Conservation (phyloP, 768 basidiomycete genomes). For the Mycena rosella region DNA sequence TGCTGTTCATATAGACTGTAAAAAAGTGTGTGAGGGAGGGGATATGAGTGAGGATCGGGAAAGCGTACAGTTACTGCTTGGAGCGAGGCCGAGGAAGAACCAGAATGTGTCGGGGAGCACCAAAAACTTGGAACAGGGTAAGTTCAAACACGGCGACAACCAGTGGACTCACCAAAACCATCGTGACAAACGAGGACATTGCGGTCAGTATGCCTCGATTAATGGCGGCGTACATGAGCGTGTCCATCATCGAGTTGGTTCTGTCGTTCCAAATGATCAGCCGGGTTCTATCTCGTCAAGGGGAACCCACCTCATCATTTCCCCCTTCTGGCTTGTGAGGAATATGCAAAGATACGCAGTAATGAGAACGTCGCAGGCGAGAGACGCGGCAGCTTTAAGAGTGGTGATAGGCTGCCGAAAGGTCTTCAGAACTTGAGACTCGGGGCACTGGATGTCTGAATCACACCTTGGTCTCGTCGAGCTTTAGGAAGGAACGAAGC, state of each 20-base stretch:
- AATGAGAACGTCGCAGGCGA: constrained; percentile 30
- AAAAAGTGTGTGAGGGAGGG: neutral
- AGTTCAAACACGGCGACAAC: neutral
- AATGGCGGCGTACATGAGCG: constrained; percentile 30
- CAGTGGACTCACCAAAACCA: constrained; percentile 17
- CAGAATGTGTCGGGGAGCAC: constrained; percentile 34
- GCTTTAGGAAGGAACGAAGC: constrained; percentile 21
- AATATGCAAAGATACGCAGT: constrained; percentile 25
- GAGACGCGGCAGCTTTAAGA: constrained; percentile 24
- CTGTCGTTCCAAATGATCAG: neutral
- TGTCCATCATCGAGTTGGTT: constrained; percentile 31
- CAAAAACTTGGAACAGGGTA: constrained; percentile 14
- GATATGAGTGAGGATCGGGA: neutral
- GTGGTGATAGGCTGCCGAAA: constrained; percentile 24
- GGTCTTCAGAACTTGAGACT: neutral
- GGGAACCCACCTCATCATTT: constrained; percentile 14
- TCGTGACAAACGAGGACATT: constrained; percentile 22
- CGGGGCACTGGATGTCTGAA: no score
- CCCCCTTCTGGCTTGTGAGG: constrained; percentile 28
- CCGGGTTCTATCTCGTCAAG: neutral
- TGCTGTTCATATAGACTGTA: constrained; percentile 36
- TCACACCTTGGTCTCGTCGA: constrained; percentile 26
- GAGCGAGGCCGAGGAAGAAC: constrained; percentile 33
- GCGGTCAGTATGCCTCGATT: constrained; percentile 32
- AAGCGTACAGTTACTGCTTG: constrained; percentile 26